Evolutionary conservation across 2,329 filamentous ascomycete species (phyloP).

Genomic region (Aspergillus fructus): DNA sequence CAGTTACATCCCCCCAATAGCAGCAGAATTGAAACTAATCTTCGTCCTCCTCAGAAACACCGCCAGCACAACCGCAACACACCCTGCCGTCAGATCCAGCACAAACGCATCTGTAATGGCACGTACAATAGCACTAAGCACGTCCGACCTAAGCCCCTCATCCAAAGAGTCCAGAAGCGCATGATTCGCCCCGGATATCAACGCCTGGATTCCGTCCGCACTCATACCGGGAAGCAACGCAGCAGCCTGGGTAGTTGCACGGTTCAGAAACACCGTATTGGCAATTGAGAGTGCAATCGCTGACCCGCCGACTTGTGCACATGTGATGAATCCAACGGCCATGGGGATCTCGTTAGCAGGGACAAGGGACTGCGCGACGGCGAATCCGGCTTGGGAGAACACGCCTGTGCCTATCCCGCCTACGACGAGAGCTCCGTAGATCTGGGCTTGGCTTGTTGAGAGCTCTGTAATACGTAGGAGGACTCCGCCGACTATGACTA

Average conservation of each 20-base stretch:
- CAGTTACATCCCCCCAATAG: neutral
- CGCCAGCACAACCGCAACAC: neutral
- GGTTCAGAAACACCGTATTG: conserved; percentile 2
- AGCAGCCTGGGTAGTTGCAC: neutral
- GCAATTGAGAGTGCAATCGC: neutral
- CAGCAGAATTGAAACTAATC: neutral
- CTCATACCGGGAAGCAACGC: neutral
- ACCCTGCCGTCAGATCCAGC: neutral
- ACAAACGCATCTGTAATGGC: neutral
- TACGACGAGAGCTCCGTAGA: conserved; percentile 28
- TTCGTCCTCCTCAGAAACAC: neutral
- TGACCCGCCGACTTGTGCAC: neutral
- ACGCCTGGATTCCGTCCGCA: neutral
- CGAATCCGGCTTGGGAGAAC: conserved; percentile 20
- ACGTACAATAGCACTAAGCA: neutral
- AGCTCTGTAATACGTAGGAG: conserved; percentile 20
- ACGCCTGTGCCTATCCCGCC: conserved; percentile 23
- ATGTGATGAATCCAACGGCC: neutral
- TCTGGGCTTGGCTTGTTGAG: conserved; percentile 15
- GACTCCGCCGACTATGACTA: conserved; percentile 22
- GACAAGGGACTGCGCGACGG: conserved; percentile 18
- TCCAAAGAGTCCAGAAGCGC: neutral
- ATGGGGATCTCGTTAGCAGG: neutral
- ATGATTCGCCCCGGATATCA: neutral
- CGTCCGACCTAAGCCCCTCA: neutral